Evolutionary conservation across 371 early-diverging fungal species (phyloP).

Genomic region (Aphelidium insulamus): DNA sequence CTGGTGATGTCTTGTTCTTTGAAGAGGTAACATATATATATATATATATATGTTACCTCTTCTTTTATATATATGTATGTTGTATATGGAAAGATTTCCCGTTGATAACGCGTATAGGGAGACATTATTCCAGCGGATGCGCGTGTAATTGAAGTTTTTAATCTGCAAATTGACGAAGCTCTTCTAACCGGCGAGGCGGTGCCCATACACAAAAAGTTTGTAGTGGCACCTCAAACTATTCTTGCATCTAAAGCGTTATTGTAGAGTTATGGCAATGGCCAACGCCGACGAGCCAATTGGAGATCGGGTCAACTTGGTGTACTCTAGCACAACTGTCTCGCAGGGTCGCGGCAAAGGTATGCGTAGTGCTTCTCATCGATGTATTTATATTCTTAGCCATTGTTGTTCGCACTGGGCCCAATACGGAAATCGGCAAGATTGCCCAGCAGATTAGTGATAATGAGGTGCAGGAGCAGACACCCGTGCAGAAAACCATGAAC

Average conservation of each 20-base stretch:
- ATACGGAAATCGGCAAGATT: constrained; percentile 8
- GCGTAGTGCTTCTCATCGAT: too few relatives aligned
- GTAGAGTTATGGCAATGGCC: too few relatives aligned
- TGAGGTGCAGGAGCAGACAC: constrained; percentile 1
- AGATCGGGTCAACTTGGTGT: constrained; percentile 30
- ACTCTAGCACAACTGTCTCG: constrained; percentile 28
- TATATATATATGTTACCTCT: too few relatives aligned
- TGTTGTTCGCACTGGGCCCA: constrained; percentile 5
- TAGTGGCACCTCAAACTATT: too few relatives aligned
- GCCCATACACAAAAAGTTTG: constrained; percentile 33
- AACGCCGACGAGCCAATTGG: constrained; percentile 7
- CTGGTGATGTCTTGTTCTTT: constrained; percentile 64
- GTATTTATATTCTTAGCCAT: too few relatives aligned
- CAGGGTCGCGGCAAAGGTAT: constrained; percentile 34
- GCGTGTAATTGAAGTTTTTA: constrained; percentile 25
- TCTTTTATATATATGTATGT: too few relatives aligned
- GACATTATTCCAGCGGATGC: constrained; percentile 58
- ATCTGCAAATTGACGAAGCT: constrained; percentile 64
- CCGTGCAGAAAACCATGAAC: constrained; percentile 1
- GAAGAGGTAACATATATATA: too few relatives aligned
- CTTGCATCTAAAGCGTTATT: too few relatives aligned
- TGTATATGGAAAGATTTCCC: too few relatives aligned
- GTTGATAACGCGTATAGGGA: too few relatives aligned
- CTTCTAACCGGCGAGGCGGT: constrained; percentile 66
- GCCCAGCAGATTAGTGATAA: neutral